Evolutionary conservation across 768 basidiomycete genomes (phyloP), one percentile per base, ranked within the genome.

Genomic region (Macrolepiota dolichaula): DNA sequence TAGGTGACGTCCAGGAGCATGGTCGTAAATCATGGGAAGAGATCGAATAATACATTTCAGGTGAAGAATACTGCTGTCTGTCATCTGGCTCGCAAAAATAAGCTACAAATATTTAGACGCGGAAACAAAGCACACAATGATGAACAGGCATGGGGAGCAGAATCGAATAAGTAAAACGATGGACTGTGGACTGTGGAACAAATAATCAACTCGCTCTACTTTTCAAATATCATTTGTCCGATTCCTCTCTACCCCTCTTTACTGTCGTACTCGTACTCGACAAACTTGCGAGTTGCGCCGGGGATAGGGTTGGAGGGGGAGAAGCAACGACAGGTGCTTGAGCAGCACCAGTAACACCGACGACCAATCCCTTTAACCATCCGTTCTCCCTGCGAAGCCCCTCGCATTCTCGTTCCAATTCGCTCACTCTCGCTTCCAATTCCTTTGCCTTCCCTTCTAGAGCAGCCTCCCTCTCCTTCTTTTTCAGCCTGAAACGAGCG

Each of bases 381-480:
- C 91, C 90, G 68, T 97, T 97, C 77, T 97, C 94, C 61, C 91
- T 81, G 51, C 92, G 80, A 53, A 96, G 79, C 0, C 84, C 86
- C 73, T 96, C 94, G 73, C 95, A 95, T 74, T 96, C 94, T 72
- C 90, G 84, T 77, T 97, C 95, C 13, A 97, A 81, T 68, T 91
- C 91, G 57, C 75, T 79, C 13, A 96, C 92, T 55, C 88, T 84
- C 0, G 77, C 77, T 70, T 94, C 91, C 15, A 96, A 80, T 69
- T 96, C 93, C 76, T 93, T 94, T 15, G 91, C 86, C 67, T 86
- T 87, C 46, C 80, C 82, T 75, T 96, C 95, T 22, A 96, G 78
- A 15, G 95, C 94, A 1, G 85, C 88, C 76, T 97, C 95, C 13
- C 95, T 82, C 74, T 96, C 93, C 79, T 97, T 97, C 81, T 97